Evolutionary conservation across 176 grass and related monocot species (phyloP).

Genomic region (Rhynchospora breviuscula): DNA sequence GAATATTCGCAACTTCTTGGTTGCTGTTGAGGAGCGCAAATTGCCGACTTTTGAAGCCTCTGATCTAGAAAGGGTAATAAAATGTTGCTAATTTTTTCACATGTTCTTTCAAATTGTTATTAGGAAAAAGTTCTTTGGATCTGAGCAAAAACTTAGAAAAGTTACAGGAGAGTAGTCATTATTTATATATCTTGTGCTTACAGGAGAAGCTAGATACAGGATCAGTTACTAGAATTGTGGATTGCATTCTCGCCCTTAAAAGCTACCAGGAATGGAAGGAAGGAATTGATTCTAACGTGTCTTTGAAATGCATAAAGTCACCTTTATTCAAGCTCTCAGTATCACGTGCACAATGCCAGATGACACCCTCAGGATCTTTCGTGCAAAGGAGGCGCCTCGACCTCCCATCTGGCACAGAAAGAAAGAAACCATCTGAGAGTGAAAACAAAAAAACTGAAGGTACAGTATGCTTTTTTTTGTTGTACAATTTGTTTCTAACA

Average conservation of each 20-base stretch:
- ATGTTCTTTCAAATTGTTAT: background rate
- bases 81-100: background rate
- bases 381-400: slow-evolving; percentile 35
- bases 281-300: slow-evolving; percentile 27
- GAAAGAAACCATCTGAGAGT: slow-evolving; percentile 28
- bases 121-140: background rate
- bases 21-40: slow-evolving; percentile 62
- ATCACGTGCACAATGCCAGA: slow-evolving; percentile 15
- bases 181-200: slow-evolving; percentile 28
- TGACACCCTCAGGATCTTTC: slow-evolving; percentile 27
- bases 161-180: background rate
- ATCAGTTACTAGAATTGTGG: slow-evolving; percentile 61
- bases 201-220: slow-evolving; percentile 62
- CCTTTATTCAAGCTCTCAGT: slow-evolving; percentile 45
- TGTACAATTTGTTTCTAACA: background rate
- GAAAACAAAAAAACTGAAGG: slow-evolving; percentile 38
- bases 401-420: slow-evolving; percentile 26
- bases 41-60: slow-evolving; percentile 72
- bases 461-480: slow-evolving; percentile 18
- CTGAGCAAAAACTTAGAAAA: background rate
- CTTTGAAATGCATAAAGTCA: slow-evolving; percentile 58
- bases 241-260: slow-evolving; percentile 72
- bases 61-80: slow-evolving; percentile 74
- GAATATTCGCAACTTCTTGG: slow-evolving; percentile 91
- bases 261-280: slow-evolving; percentile 57